These are phyloP conservation scores for Kazachstania sp. DNA, from an alignment of 1,139 yeast genomes.

Conservation along the genomic window DNA sequence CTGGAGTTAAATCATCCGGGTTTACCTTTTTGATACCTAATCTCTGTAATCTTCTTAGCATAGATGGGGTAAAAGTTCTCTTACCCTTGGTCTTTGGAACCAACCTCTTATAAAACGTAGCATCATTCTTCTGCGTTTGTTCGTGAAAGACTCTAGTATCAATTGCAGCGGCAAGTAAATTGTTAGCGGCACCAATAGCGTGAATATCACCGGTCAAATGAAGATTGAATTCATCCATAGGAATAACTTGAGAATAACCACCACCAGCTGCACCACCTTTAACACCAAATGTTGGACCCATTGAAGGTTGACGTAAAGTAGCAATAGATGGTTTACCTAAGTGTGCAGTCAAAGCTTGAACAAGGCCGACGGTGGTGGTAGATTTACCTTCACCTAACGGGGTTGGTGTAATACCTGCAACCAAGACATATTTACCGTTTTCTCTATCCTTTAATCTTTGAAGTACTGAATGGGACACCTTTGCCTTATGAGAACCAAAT, in stretches of 20 bases:
- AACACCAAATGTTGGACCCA: constrained; percentile 85
- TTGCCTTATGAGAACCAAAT: constrained; percentile 68
- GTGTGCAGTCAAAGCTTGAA: constrained; percentile 74
- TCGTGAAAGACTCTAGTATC: constrained; percentile 83
- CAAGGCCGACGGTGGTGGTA: constrained; percentile 93
- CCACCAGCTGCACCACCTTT: constrained; percentile 92
- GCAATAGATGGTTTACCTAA: constrained; percentile 62
- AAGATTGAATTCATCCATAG: constrained; percentile 83
- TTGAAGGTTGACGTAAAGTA: constrained; percentile 75
- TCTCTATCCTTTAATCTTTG: constrained; percentile 51
- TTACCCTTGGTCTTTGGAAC: constrained; percentile 63
- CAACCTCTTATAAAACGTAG: constrained; percentile 57
- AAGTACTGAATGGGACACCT: constrained; percentile 52
- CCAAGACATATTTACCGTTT: constrained; percentile 81
- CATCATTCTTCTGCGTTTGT: constrained; percentile 54
- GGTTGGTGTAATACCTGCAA: constrained; percentile 97
- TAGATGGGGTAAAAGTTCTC: constrained; percentile 56
- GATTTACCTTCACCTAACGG: constrained; percentile 98
- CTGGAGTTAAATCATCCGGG: constrained; percentile 61
- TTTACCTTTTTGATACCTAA: constrained; percentile 57
- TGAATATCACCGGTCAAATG: constrained; percentile 81
- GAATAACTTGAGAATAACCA: constrained; percentile 77
- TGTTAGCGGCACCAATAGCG: constrained; percentile 73
- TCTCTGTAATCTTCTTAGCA: constrained; percentile 54
- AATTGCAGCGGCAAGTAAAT: constrained; percentile 72